Base-by-base conservation (phyloP, 768 basidiomycete genomes). In the Chalciporus sphaerocephalus region DNA sequence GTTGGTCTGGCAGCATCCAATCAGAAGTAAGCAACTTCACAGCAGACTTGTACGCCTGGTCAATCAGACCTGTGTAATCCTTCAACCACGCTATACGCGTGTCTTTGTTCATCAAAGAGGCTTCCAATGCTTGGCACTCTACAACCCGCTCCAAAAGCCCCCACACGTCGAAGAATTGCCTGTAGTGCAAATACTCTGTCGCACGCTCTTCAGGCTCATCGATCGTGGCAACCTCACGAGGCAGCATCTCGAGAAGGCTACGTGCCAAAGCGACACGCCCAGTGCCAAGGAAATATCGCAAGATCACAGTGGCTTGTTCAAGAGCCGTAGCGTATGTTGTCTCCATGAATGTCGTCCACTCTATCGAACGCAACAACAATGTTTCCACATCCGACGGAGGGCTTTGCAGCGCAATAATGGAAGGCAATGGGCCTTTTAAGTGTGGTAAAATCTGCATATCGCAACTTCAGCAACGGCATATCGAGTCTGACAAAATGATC, bases 211-310 rank as follows among this genome's bases (percentile, higher is more conserved):
- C 85, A 0, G 86, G 83, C 20, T 80, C 79, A n/a, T 66, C 64
- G 34, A 87, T 79, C 2, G 70, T 68, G 0, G 79, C 73, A 11
- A 91, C 70, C 48, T 87, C 83, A 3, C 65, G 60, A 0, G 89
- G 87, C 0, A 89, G 72, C 68, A 79, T 68, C 4, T 74, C 71
- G 2, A 87, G 66, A 6, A 88, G 57, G 16, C 67, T 62, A 41
- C 78, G 76, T 1, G 89, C 90, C 16, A 87, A 72, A 43, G 81
- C 73, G 2, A 90, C 74, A 18, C 88, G 76, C 3, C 91, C 91
- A n/a, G 78, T 73, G 16, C 94, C 83, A 18, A 98, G 77, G 73
- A 96, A 90, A 61, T 92, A 92, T 13, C 94, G 82, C 46, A 92
- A 61, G 47, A 96, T 87, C 32, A 87, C 84, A 47, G 94, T 94